These are phyloP conservation scores for Limtongia smithiae DNA, from an alignment of 805 yeast species.

Conservation along the genomic window DNA sequence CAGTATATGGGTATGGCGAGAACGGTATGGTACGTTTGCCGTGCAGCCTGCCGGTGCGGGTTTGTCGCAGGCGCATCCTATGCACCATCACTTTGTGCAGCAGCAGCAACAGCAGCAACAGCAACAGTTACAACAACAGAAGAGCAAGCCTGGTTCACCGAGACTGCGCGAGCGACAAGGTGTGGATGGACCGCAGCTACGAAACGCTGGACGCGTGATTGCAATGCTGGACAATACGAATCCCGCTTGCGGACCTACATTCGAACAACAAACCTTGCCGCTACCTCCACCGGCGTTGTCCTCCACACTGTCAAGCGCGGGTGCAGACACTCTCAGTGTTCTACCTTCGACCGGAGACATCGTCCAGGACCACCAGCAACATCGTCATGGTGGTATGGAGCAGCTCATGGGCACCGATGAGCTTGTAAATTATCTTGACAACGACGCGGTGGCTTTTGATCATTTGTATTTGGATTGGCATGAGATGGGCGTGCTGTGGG, in stretches of 20 bases:
- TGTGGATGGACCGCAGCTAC: constrained; percentile 17
- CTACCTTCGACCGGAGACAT: background rate
- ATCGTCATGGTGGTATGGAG: background rate
- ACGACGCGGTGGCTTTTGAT: constrained; percentile 28
- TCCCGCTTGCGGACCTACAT: constrained; percentile 15
- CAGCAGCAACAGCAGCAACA: constrained; percentile 16
- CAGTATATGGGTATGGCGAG: constrained; percentile 76
- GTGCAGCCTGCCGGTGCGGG: constrained; percentile 21
- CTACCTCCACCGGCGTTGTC: constrained; percentile 11
- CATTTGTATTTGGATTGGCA: constrained; percentile 26
- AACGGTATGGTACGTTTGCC: constrained; percentile 60
- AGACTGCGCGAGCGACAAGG: constrained; percentile 12
- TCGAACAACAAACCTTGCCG: constrained; percentile 21
- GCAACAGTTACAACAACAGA: constrained; percentile 11
- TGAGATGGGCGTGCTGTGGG: constrained; percentile 28
- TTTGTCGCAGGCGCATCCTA: background rate
- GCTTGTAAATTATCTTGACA: constrained; percentile 22
- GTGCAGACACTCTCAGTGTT: background rate
- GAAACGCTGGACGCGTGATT: constrained; percentile 21
- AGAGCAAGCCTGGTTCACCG: constrained; percentile 14
- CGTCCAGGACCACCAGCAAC: background rate
- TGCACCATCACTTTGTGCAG: background rate
- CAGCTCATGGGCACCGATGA: constrained; percentile 27
- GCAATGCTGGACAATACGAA: constrained; percentile 21
- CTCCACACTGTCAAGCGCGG: background rate